Evolutionary conservation across 2,329 filamentous ascomycete genomes (phyloP).

Genomic region (Talaromyces sp.): DNA sequence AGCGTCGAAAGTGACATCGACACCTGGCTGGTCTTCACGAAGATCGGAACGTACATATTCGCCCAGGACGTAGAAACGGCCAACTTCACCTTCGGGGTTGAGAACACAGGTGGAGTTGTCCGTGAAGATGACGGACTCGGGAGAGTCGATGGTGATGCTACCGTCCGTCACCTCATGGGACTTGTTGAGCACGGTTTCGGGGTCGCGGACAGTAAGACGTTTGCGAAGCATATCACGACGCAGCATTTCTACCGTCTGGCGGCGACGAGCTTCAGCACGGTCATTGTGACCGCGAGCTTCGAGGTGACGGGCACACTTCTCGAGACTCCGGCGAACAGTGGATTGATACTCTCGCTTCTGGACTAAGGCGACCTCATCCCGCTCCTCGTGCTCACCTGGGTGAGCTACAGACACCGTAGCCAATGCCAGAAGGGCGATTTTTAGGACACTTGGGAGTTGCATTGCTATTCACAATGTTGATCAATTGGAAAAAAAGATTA

Average conservation of each 20-base stretch:
- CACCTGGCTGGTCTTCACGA: slow-evolving; percentile 33
- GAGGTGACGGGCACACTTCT: slow-evolving; percentile 22
- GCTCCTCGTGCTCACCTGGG: neutral
- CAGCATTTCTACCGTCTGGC: slow-evolving; percentile 17
- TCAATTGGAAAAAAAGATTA: neutral
- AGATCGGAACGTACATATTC: slow-evolving; percentile 39
- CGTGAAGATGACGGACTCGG: slow-evolving; percentile 26
- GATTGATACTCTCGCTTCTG: slow-evolving; percentile 22
- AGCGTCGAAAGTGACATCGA: slow-evolving; percentile 38
- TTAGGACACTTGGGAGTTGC: neutral
- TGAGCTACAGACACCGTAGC: neutral
- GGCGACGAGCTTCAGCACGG: slow-evolving; percentile 26
- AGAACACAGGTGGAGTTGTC: slow-evolving; percentile 44
- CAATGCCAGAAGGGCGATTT: neutral
- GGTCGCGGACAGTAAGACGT: slow-evolving; percentile 27
- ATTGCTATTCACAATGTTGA: neutral
- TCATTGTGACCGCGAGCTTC: slow-evolving; percentile 24
- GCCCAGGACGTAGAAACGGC: slow-evolving; percentile 48
- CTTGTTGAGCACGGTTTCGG: slow-evolving; percentile 34
- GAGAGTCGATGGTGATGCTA: slow-evolving; percentile 21
- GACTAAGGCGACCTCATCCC: neutral
- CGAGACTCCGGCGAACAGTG: slow-evolving; percentile 22
- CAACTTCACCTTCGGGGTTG: slow-evolving; percentile 47
- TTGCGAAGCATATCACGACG: neutral
- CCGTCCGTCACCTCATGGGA: slow-evolving; percentile 35